Evolutionary conservation across 495 filamentous ascomycete genomes (phyloP), one percentile per base, ranked within the genome.

Genomic region (Podospora comata): DNA sequence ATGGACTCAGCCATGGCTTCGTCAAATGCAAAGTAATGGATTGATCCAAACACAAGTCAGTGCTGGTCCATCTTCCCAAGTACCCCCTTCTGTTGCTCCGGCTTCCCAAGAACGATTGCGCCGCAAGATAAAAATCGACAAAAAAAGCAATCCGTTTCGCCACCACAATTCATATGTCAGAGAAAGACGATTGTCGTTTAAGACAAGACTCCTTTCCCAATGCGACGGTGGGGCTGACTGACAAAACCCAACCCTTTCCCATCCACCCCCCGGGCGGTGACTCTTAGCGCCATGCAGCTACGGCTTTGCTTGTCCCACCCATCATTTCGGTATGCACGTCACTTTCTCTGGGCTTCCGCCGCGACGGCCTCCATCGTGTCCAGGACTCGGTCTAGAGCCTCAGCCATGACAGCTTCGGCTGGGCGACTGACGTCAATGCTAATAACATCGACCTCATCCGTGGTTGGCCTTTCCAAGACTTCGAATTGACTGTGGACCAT

Each of bases 401-500:
- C 83, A 19, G 80, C 79, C 80, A 91, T 85, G 44, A 98, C 92
- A 60, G 87, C 83, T 26, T 85, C 86, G 67, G 85, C 77, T 13
- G 86, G 78, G 1, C 83, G 87, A 69, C 85, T 85, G 54, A 95
- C 94, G 79, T 97, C 91, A 58, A 99, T 84, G 60, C 85, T 88
- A 62, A 97, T 84, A 67, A 93, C 91, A 79, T 99, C 95, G 73
- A 84, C 86, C 81, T 99, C 96, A 44, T 88, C 87, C 66, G 82
- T 73, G 59, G 82, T 85, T 0, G 96, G 96, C 73, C 90, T 88
- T 79, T 99, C 93, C 19, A 99, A 85, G 62, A 87, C 88, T 67
- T 88, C 85, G 71, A 97, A 89, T 76, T 99, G 96, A 75, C 91
- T 94, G 65, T 90, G 89, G n/a, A 99, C 93, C 96, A 99, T 99